phyloP scores from a whole-genome alignment of 2,329 filamentous ascomycete species.

The Acephala macrosclerotiorum region DNA sequence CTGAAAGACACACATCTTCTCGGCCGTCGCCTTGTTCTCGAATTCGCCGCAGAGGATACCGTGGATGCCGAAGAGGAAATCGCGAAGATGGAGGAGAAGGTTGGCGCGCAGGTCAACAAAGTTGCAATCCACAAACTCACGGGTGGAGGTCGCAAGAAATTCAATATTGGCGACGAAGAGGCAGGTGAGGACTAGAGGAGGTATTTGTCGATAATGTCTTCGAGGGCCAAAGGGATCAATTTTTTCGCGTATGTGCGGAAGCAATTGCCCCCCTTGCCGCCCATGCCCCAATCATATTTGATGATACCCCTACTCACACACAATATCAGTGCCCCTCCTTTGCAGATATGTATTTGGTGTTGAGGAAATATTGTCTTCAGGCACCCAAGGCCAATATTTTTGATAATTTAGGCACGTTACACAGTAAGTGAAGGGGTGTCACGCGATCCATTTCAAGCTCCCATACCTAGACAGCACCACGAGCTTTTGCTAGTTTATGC shows the following conservation, averaged over 20 bases:
- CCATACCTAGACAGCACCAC: conserved; percentile 5
- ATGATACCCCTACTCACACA: conserved; percentile 17
- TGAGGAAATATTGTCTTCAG: conserved; percentile 9
- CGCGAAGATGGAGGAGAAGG: conserved; percentile 95
- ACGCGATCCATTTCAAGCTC: background rate
- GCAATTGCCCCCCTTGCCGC: conserved; percentile 27
- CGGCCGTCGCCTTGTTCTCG: conserved; percentile 86
- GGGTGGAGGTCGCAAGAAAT: conserved; percentile 83
- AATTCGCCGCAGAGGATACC: conserved; percentile 88
- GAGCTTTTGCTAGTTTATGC: conserved; percentile 7
- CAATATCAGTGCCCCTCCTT: conserved; percentile 18
- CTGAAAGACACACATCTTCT: conserved; percentile 92
- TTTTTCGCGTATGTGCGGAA: conserved; percentile 15
- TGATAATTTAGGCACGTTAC: conserved; percentile 17
- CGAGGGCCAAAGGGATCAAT: conserved; percentile 18
- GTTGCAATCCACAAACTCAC: conserved; percentile 90
- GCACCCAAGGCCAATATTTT: conserved; percentile 11
- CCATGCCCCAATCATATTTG: conserved; percentile 14
- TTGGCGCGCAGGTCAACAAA: conserved; percentile 88
- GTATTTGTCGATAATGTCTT: conserved; percentile 36
- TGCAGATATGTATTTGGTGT: conserved; percentile 7
- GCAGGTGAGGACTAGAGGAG: conserved; percentile 50
- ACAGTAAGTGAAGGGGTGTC: conserved; percentile 8
- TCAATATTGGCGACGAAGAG: conserved; percentile 78
- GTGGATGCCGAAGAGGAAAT: conserved; percentile 96